These are phyloP conservation scores for Lactarius deliciosus DNA, from an alignment of 768 basidiomycete species.

Conservation along the genomic window DNA sequence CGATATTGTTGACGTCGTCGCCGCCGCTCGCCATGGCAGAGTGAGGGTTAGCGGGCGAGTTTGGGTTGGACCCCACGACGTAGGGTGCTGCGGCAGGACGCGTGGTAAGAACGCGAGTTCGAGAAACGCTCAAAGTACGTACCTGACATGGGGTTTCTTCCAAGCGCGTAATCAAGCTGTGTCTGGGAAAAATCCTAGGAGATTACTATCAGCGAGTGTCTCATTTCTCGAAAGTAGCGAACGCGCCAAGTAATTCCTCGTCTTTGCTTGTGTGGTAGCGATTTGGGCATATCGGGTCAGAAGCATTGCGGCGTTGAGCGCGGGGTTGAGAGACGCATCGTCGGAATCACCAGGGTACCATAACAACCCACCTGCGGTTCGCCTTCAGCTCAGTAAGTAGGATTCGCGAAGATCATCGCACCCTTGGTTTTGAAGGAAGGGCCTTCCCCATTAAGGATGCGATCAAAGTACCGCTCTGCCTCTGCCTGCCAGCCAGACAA, in stretches of 20 bases:
- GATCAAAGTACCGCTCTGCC: slow-evolving; percentile 76
- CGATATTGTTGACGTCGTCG: slow-evolving; percentile 61
- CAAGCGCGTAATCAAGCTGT: slow-evolving; percentile 81
- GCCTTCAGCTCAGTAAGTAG: not conserved
- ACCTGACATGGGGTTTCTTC: slow-evolving; percentile 90
- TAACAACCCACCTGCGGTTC: slow-evolving; percentile 64
- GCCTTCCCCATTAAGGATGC: slow-evolving; percentile 57
- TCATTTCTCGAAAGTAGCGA: not conserved
- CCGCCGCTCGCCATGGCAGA: slow-evolving; percentile 89
- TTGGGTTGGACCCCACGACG: slow-evolving; percentile 85
- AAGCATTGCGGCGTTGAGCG: slow-evolving; percentile 85
- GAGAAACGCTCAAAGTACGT: slow-evolving; percentile 25
- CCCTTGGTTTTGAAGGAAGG: slow-evolving; percentile 61
- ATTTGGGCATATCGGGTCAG: slow-evolving; percentile 73
- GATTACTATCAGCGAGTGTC: slow-evolving; percentile 16
- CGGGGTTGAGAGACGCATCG: slow-evolving; percentile 76
- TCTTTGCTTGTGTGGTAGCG: slow-evolving; percentile 60
- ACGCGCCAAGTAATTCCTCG: slow-evolving; percentile 58
- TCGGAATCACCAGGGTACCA: slow-evolving; percentile 86
- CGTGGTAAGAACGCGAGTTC: not conserved
- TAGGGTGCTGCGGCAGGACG: slow-evolving; percentile 58
- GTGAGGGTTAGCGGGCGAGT: slow-evolving; percentile 88
- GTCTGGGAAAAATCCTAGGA: slow-evolving; percentile 65
- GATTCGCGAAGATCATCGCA: slow-evolving; percentile 35
- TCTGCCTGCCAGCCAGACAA: slow-evolving; percentile 63